A percentile compares a stretch with the other conserved stretches of the same genome.
Conservation (phyloP, 805 yeast species). For the Cephaloascus albidus region DNA sequence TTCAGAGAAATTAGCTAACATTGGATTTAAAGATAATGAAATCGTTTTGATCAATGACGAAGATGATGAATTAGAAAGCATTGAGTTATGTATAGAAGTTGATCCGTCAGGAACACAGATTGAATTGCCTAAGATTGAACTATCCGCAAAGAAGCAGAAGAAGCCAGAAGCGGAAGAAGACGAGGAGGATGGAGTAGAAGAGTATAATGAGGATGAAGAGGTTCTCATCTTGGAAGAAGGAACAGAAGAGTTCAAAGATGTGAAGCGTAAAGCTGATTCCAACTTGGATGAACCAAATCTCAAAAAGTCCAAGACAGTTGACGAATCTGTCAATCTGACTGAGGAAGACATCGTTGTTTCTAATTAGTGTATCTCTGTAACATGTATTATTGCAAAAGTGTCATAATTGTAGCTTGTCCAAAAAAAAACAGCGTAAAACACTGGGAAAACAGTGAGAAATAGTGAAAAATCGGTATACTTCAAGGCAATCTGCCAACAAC, state of each 20-base stretch:
- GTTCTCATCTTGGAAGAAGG: background rate
- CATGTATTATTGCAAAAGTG: too few relatives aligned
- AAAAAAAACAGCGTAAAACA: too few relatives aligned
- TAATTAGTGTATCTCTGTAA: too few relatives aligned
- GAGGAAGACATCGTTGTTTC: too few relatives aligned
- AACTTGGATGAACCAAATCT: background rate
- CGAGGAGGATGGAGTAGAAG: background rate
- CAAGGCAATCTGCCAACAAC: too few relatives aligned
- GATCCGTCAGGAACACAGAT: slow-evolving; percentile 2
- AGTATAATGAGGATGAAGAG: background rate
- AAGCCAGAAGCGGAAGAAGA: background rate
- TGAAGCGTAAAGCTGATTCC: background rate
- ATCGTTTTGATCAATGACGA: slow-evolving; percentile 73
- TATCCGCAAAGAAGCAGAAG: background rate
- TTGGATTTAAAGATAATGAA: slow-evolving; percentile 54
- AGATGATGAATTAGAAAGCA: slow-evolving; percentile 51
- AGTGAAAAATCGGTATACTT: too few relatives aligned
- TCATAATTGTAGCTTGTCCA: too few relatives aligned
- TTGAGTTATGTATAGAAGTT: slow-evolving; percentile 48
- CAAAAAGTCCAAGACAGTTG: background rate
- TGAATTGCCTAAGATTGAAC: background rate
- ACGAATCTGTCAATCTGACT: too few relatives aligned
- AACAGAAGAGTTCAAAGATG: background rate
- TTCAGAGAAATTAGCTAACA: slow-evolving; percentile 32
- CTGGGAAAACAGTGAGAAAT: too few relatives aligned